These are phyloP conservation scores for Metarhizium sp. DNA, from an alignment of 2,329 filamentous ascomycete genomes.

Conservation along the genomic window DNA sequence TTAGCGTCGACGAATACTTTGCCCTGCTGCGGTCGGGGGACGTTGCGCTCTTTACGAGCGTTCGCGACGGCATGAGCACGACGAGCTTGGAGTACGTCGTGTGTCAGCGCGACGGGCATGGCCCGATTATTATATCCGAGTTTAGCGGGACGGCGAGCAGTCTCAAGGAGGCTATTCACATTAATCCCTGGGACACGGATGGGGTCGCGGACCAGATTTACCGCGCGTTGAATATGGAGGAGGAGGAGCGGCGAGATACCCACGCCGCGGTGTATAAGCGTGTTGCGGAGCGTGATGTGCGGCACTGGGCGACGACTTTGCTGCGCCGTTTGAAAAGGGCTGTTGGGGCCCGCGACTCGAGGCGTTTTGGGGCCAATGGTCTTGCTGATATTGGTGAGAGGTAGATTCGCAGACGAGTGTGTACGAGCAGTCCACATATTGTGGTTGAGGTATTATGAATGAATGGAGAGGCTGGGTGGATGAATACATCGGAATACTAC, in stretches of 20 bases:
- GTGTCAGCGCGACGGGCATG: slow-evolving; percentile 76
- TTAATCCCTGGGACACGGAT: slow-evolving; percentile 87
- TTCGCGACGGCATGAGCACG: slow-evolving; percentile 94
- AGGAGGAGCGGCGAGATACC: slow-evolving; percentile 40
- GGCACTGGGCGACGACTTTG: slow-evolving; percentile 1
- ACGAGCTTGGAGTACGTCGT: slow-evolving; percentile 93
- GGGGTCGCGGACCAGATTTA: slow-evolving; percentile 79
- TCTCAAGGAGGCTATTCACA: slow-evolving; percentile 76
- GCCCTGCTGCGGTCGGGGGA: slow-evolving; percentile 80
- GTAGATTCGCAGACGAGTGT: no score
- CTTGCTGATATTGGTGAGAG: no score
- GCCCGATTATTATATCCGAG: slow-evolving; percentile 89
- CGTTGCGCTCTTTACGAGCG: slow-evolving; percentile 86
- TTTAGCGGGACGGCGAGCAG: slow-evolving; percentile 90
- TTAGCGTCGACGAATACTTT: slow-evolving; percentile 84
- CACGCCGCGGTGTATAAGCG: slow-evolving; percentile 4
- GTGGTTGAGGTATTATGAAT: no score
- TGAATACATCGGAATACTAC: no score
- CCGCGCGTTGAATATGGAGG: slow-evolving; percentile 65
- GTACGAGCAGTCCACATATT: no score
- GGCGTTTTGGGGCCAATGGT: no score
- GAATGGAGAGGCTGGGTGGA: no score
- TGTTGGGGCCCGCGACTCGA: neutral
- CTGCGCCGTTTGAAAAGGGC: slow-evolving; percentile 3
- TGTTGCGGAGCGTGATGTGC: slow-evolving; percentile 4